Evolutionary conservation across 192 early-diverging fungal species (phyloP), one percentile per base, ranked within the genome.

Genomic region (Coemansia sp.): DNA sequence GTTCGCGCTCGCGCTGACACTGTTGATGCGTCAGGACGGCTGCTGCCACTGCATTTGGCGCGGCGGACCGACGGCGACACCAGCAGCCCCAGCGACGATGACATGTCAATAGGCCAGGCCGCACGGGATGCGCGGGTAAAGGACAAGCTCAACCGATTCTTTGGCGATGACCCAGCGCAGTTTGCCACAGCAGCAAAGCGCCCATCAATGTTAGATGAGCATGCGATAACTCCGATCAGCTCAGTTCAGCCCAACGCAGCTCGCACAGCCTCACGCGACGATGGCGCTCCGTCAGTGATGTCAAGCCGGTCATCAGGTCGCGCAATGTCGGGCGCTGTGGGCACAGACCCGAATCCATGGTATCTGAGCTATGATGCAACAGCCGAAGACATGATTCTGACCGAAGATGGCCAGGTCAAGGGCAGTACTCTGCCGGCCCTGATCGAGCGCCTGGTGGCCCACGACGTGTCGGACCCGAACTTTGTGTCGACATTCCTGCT

Each of bases 401-500:
- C 92, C 72, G 87, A 84, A 81, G 96, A 97, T 61, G 91, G 90
- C 8, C 82, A 88, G 61, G 93, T 98, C 27, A 92, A 90, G 68
- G 96, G 95, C 52, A 95, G 93, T 35, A 97, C 94, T 10, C 83
- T 97, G 47, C 61, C 71, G 10, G 94, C 93, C 29, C 80, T 98
- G 16, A 83, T 94, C 3, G 94, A 95, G 74, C 85, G 94, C 14
- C 84, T 98, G 65, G 97, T 94, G 6, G 76, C 93, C 12, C 96
- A 98, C 58, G 93, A 98, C 63, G 86, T 86, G 14, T 77, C 55
- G 8, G 94, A 98, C 57, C 72, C 87, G 51, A 89, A 87, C 72
- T 98, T 93, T 78, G 89, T 87, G 35, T 85, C 84, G 26, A 92
- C 94, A 0, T 98, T 99, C 72, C 66, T 99, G 59, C 80, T 99